Conservation (phyloP, 2,329 filamentous ascomycete genomes). For the Colletotrichum sp. region DNA sequence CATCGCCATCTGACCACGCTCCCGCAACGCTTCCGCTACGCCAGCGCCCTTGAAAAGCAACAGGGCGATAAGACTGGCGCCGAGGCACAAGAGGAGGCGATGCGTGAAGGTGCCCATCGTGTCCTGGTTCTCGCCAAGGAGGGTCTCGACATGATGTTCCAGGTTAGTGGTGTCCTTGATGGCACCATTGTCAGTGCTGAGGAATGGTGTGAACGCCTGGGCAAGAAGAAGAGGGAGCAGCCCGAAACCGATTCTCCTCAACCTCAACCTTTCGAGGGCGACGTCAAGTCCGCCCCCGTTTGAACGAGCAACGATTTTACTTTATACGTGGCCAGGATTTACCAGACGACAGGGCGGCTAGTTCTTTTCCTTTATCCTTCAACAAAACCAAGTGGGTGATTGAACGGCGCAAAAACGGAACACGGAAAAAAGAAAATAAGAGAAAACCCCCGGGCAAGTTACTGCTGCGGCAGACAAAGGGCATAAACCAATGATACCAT, state of each 20-base stretch:
- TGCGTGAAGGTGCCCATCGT: conserved; percentile 69
- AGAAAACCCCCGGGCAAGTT: background rate
- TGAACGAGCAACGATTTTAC: conserved; percentile 8
- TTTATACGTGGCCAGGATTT: background rate
- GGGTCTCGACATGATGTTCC: conserved; percentile 91
- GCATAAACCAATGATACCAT: conserved; percentile 17
- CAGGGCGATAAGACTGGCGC: conserved; percentile 31
- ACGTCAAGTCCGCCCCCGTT: conserved; percentile 27
- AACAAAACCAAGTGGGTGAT: conserved; percentile 7
- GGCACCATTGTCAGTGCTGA: conserved; percentile 91
- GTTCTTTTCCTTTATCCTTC: background rate
- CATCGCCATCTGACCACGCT: conserved; percentile 83
- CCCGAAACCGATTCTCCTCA: conserved; percentile 28
- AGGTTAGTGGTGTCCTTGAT: conserved; percentile 87
- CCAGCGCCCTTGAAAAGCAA: conserved; percentile 54
- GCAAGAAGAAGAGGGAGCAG: conserved; percentile 41
- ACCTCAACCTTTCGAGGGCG: conserved; percentile 27
- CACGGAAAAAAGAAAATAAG: conserved; percentile 12
- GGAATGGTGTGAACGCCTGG: conserved; percentile 84
- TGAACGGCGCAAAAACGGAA: conserved; percentile 18
- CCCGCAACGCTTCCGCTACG: conserved; percentile 81
- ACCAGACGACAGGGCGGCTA: background rate
- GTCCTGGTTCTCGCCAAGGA: conserved; percentile 89
- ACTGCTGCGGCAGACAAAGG: conserved; percentile 1
- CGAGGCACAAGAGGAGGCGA: conserved; percentile 42